Evolutionary conservation across 2,329 filamentous ascomycete species (phyloP).

Genomic region (Verticillium nubilum): DNA sequence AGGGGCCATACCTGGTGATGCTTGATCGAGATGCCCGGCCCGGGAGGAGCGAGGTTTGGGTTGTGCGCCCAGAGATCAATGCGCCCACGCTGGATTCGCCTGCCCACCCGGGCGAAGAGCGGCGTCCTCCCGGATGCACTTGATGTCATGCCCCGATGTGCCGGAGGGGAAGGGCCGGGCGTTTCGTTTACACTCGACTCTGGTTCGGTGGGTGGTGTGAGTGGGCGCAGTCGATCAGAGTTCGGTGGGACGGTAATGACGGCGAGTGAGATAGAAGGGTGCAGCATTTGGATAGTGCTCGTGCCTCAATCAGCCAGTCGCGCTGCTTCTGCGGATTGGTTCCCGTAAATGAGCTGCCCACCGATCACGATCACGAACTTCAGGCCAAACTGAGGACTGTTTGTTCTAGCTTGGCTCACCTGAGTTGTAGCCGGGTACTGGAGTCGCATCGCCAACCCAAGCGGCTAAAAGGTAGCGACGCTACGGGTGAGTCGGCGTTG

Average conservation of each 20-base stretch:
- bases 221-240: no score
- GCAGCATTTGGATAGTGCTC: neutral
- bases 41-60: neutral
- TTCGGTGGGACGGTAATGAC: no score
- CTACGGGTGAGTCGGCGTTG: neutral
- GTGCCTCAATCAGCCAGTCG: neutral
- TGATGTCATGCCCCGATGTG: neutral
- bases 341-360: neutral
- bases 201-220: neutral
- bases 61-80: neutral
- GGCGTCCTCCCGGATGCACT: neutral
- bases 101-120: neutral
- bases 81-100: neutral
- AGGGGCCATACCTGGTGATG: neutral
- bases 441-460: neutral
- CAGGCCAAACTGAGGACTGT: neutral
- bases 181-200: neutral
- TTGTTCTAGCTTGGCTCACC: neutral
- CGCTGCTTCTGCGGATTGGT: neutral
- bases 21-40: neutral
- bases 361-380: neutral
- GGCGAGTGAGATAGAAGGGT: no score
- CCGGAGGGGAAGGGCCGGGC: neutral
- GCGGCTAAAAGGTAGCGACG: neutral
- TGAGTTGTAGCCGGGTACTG: neutral